These are phyloP conservation scores for Lippia alba DNA, from an alignment of 305 asterid species.

Conservation along the genomic window DNA sequence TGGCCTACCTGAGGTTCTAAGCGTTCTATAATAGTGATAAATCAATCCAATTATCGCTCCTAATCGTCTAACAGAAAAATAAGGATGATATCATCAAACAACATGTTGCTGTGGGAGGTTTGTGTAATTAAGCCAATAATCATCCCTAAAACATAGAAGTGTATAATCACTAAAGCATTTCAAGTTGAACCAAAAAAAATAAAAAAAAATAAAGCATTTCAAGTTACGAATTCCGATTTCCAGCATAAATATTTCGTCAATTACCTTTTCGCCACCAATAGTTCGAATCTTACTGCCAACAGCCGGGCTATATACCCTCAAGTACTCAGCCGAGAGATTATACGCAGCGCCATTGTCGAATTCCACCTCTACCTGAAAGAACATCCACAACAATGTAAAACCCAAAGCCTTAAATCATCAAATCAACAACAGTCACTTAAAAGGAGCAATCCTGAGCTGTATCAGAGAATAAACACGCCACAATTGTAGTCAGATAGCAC, in stretches of 20 bases:
- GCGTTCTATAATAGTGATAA: no score
- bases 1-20: no score
- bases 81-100: no score
- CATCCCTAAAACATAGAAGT: no score
- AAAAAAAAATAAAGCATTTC: no score
- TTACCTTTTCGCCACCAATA: conserved; percentile 83
- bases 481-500: background rate
- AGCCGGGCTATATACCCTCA: conserved; percentile 79
- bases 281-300: conserved; percentile 80
- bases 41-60: no score
- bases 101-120: no score
- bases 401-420: background rate
- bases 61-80: no score
- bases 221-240: background rate
- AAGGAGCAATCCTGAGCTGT: background rate
- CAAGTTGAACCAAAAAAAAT: no score
- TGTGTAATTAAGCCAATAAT: no score
- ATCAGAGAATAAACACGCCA: background rate
- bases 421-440: conserved; percentile 1
- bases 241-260: background rate
- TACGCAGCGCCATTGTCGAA: conserved; percentile 56
- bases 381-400: conserved; percentile 11
- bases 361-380: conserved; percentile 74
- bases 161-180: background rate
- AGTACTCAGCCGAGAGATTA: conserved; percentile 72